These are phyloP conservation scores for Onygenales sp. DNA, from an alignment of 2,329 filamentous ascomycete genomes.

Conservation along the genomic window DNA sequence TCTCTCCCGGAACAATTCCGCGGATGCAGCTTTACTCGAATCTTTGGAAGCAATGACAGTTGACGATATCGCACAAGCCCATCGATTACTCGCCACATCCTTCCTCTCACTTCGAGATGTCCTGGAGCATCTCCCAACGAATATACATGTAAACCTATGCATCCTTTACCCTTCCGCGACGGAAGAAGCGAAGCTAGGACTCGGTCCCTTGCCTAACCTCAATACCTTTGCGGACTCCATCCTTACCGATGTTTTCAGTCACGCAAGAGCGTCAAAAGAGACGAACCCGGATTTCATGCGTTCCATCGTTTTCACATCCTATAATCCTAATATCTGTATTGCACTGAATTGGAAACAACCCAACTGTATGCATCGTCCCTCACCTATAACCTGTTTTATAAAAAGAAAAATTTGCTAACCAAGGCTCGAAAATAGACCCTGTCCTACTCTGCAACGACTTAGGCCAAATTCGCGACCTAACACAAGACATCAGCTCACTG, in stretches of 20 bases:
- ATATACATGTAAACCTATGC: constrained; percentile 86
- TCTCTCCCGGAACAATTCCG: constrained; percentile 2
- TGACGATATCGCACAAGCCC: constrained; percentile 51
- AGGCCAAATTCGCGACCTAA: constrained; percentile 42
- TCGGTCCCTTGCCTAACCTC: constrained; percentile 70
- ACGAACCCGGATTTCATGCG: constrained; percentile 62
- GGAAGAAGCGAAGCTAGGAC: constrained; percentile 60
- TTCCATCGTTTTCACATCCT: constrained; percentile 89
- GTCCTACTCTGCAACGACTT: constrained; percentile 93
- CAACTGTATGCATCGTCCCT: constrained; percentile 57
- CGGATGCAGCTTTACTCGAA: constrained; percentile 5
- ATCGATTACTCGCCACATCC: constrained; percentile 62
- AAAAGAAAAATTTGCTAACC: background rate
- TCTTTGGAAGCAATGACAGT: constrained; percentile 23
- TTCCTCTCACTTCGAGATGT: constrained; percentile 75
- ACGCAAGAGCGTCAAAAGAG: constrained; percentile 62
- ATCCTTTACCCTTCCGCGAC: constrained; percentile 71
- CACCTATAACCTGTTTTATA: background rate
- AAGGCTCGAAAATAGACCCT: constrained; percentile 49
- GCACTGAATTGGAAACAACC: constrained; percentile 99
- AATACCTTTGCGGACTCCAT: constrained; percentile 81
- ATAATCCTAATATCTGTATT: constrained; percentile 81
- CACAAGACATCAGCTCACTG: constrained; percentile 26
- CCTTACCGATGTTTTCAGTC: constrained; percentile 78
- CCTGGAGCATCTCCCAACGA: constrained; percentile 61